Evolutionary conservation across 768 basidiomycete genomes (phyloP), one percentile per base, ranked within the genome.

Genomic region (Tylopilus rubrobrunneus): DNA sequence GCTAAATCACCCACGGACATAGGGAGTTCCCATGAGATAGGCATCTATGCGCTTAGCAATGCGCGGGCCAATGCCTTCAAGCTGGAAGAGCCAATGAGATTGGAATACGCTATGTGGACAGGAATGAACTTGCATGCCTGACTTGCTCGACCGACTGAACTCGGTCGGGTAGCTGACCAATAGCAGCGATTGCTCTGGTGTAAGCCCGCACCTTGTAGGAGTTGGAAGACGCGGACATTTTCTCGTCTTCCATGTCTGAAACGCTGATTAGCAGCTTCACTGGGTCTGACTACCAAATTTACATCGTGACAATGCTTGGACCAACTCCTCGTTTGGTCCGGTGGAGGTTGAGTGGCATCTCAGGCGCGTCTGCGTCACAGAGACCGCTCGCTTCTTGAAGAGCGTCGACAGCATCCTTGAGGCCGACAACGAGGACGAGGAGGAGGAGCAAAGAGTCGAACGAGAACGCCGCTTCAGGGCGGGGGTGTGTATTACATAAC

Each of bases 131-230:
- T 63, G 58, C 67, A 55, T 62, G 48, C 25, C 29, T 45, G 19
- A 76, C 71, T 51, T 82, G 77, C 34, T 69, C 69, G 34, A 70
- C 75, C 7, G 78, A 74, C 41, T 62, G 70, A 49, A 83, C 72
- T 46, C 77, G 77, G 52, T 72, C 64, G 17, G 76, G 64, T 3
- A 81, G 58, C 37, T 67, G 58, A 28, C 67, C 57, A 42, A 84
- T 71, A 29, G 67, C 68, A 8, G 65, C 67, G 49, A 84, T 80
- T 4, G 82, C 82, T 52, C 66, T 73, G 42, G 68, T 66, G 57
- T 78, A 83, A 21, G 81, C 78, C 49, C 74, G 72, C 17, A 82
- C 65, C 69, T 80, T 82, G 70, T 73, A 82, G 5, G 55, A 55
- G 55, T 81, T 83, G n/a, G 68, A 52, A 21, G 61, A 52, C 4